Base-by-base conservation (phyloP, 2,329 filamentous ascomycete genomes). In the Herpomyces periplanetae region DNA sequence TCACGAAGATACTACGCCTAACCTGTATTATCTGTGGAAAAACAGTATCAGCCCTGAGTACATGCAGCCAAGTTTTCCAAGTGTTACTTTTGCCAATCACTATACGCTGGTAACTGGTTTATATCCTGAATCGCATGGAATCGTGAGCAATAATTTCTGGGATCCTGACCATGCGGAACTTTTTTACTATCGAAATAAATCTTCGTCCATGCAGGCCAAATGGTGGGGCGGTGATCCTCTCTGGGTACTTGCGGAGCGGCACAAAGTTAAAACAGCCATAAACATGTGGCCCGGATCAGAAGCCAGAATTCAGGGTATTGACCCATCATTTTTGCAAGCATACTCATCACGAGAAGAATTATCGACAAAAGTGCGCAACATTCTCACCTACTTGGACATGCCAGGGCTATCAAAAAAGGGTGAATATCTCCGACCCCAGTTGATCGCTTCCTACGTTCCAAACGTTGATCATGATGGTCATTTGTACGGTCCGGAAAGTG, bases 261-360 rank as follows among this genome's bases (percentile, higher is more conserved):
- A 69, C 28, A 63, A 63, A 4, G 45, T 84, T 13, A 52, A 54
- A 22, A 57, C 60, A 12, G 80, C 69, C 1, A 57, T 96, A 11
- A 80, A 96, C 35, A 96, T 96, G 80, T 96, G 80, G 80, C 80
- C 80, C 2, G 80, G 80, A 2, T 84, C 66, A 16, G 80, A 96
- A 40, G 73, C 73, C 4, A 60, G 69, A 34, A 63, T 85, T 24
- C 47, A 55, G 6, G 45, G 49, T n/a, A 44, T 59, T 8, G 58
- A 73, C 25, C 68, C 73, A 2, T 59, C 55, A 5, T 68, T 68
- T 30, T 36, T 91, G 18, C 80, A 91, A 40, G 61, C 57, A 29
- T 96, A 53, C 41, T 75, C 87, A 28, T 59, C 55, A 5, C 51
- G 60, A 1, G 73, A 88, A 39, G 34, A 44, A 13, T 47, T 96